A percentile compares a stretch with the other conserved stretches of the same genome.
Evolutionary conservation across 2,329 filamentous ascomycete species (phyloP).

Genomic region (Colletotrichum orchidophilum): DNA sequence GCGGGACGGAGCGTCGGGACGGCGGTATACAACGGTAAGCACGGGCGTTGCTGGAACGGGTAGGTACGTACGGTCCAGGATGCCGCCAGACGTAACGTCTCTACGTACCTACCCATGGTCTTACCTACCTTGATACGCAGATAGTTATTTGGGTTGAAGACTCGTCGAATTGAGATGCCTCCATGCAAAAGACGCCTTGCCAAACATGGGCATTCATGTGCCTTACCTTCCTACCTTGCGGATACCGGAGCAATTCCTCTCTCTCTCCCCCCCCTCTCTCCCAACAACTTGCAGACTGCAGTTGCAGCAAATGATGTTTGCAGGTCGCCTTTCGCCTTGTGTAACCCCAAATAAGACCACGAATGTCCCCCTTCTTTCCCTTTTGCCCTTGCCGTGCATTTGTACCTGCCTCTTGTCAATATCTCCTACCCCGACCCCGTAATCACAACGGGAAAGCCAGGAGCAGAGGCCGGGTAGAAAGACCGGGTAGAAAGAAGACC

Average conservation of each 20-base stretch:
- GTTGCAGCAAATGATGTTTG: not conserved
- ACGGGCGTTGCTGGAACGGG: not conserved
- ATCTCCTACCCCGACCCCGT: not conserved
- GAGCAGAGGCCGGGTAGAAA: not conserved
- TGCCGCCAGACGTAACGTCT: not conserved
- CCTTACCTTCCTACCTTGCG: not conserved
- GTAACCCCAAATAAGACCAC: constrained; percentile 16
- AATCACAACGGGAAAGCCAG: not conserved
- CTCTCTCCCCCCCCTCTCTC: not conserved
- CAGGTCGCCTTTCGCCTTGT: not conserved
- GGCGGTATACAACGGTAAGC: not conserved
- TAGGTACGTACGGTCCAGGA: not conserved
- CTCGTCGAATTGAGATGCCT: too few species aligned
- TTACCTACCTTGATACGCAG: too few species aligned
- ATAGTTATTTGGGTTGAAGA: too few species aligned
- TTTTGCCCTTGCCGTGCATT: not conserved
- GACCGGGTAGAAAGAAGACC: not conserved
- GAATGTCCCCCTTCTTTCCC: not conserved
- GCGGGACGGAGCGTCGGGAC: not conserved
- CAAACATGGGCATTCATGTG: not conserved
- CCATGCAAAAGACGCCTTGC: not conserved
- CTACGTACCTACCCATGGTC: too few species aligned
- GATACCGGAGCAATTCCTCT: not conserved
- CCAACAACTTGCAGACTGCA: not conserved
- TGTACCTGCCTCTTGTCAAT: not conserved